Conservation (phyloP, 2,329 filamentous ascomycete species). For the Grosmannia huntii region DNA sequence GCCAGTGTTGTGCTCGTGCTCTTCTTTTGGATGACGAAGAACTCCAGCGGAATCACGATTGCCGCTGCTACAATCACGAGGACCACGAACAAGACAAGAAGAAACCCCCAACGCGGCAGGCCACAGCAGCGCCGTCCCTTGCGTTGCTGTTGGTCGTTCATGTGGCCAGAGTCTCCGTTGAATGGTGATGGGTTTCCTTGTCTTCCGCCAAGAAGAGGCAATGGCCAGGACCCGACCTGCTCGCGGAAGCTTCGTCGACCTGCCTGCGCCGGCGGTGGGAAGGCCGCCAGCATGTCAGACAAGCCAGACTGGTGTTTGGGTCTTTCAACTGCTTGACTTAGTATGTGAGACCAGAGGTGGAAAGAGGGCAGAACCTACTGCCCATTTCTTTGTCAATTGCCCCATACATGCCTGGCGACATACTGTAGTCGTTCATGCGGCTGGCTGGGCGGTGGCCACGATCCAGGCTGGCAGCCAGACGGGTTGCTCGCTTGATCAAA, state of each 20-base stretch:
- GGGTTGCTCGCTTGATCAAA: slow-evolving; percentile 77
- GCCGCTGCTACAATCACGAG: slow-evolving; percentile 67
- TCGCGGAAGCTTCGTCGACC: slow-evolving; percentile 32
- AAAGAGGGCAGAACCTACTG: slow-evolving; percentile 19
- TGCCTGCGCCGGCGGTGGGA: slow-evolving; percentile 46
- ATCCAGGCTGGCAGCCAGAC: slow-evolving; percentile 77
- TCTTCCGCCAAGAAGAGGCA: slow-evolving; percentile 19
- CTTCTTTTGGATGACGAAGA: slow-evolving; percentile 43
- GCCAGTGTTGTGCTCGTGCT: slow-evolving; percentile 24
- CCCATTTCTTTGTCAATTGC: slow-evolving; percentile 24
- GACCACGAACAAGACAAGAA: slow-evolving; percentile 50
- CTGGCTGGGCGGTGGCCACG: slow-evolving; percentile 56
- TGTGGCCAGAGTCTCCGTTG: slow-evolving; percentile 2
- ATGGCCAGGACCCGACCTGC: slow-evolving; percentile 38
- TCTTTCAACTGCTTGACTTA: slow-evolving; percentile 16
- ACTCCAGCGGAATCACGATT: slow-evolving; percentile 61
- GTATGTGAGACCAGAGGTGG: neutral
- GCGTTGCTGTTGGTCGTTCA: slow-evolving; percentile 22
- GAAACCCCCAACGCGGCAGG: slow-evolving; percentile 66
- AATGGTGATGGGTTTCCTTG: slow-evolving; percentile 7
- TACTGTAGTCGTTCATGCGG: slow-evolving; percentile 39
- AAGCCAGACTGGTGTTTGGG: slow-evolving; percentile 39
- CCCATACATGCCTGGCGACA: slow-evolving; percentile 29
- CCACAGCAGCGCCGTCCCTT: slow-evolving; percentile 60
- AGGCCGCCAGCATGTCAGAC: slow-evolving; percentile 54